Conservation (phyloP, 345 rosid species). For the Carallia pectinifolia region DNA sequence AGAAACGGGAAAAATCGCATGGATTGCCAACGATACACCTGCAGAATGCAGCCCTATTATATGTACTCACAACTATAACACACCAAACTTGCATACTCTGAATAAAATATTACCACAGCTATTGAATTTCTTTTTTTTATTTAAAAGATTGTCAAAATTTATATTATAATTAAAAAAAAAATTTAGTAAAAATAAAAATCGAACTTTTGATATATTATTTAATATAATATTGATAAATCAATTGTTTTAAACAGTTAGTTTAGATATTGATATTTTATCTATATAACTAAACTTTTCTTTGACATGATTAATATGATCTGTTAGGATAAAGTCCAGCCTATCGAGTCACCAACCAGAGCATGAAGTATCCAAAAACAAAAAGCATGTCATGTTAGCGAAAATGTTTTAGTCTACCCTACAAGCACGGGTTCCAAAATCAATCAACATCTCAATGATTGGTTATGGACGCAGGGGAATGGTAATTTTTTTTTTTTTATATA, state of each 20-base stretch:
- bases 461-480: not conserved
- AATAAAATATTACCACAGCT: not conserved
- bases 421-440: slow-evolving; percentile 18
- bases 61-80: too few relatives aligned
- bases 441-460: slow-evolving; percentile 9
- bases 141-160: too few relatives aligned
- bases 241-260: too few relatives aligned
- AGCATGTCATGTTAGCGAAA: slow-evolving; percentile 23
- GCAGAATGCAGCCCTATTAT: too few relatives aligned
- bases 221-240: too few relatives aligned
- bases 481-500: not conserved
- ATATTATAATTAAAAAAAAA: too few relatives aligned
- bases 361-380: slow-evolving; percentile 13
- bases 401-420: slow-evolving; percentile 17
- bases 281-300: not conserved
- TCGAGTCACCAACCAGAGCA: slow-evolving; percentile 7
- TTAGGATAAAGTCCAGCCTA: slow-evolving; percentile 28
- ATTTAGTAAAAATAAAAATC: too few relatives aligned
- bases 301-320: not conserved
- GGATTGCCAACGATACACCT: too few relatives aligned
- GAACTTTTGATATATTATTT: too few relatives aligned
- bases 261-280: too few relatives aligned
- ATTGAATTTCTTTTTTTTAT: not conserved
- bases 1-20: not conserved
- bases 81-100: too few relatives aligned